Evolutionary conservation across 2,329 filamentous ascomycete species (phyloP).

Genomic region (Colletotrichum lupini): DNA sequence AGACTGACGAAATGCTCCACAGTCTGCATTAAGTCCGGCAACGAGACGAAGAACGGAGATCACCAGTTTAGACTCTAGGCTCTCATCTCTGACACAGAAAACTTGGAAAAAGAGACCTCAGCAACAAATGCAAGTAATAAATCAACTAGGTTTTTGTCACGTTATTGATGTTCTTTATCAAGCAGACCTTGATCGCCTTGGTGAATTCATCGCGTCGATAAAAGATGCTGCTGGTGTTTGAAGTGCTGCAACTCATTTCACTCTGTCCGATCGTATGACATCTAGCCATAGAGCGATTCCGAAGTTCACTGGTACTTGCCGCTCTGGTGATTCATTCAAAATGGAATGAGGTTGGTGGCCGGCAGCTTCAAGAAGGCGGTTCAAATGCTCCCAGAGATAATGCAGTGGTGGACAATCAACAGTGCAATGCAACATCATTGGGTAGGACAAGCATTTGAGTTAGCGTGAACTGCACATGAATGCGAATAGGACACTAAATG

Average conservation of each 20-base stretch:
- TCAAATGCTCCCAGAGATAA: not conserved
- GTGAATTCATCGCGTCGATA: conserved; percentile 61
- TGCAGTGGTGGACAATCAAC: not conserved
- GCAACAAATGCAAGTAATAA: conserved; percentile 21
- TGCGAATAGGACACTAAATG: conserved; percentile 49
- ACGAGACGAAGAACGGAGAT: conserved; percentile 44
- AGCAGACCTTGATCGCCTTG: conserved; percentile 57
- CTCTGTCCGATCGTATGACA: too few relatives aligned
- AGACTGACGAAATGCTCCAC: conserved; percentile 67
- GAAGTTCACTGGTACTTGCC: too few relatives aligned
- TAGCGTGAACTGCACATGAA: conserved; percentile 33
- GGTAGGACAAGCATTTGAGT: not conserved
- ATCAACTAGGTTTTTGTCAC: conserved; percentile 50
- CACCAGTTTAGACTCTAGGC: conserved; percentile 41
- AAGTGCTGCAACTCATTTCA: conserved; percentile 55
- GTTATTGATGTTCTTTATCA: conserved; percentile 56
- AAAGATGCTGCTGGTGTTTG: conserved; percentile 56
- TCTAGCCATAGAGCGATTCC: too few relatives aligned
- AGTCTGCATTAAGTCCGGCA: conserved; percentile 51
- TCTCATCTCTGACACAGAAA: conserved; percentile 45
- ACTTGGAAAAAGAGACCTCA: conserved; percentile 43
- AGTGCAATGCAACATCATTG: too few relatives aligned
- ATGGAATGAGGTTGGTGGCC: too few relatives aligned
- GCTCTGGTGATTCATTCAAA: too few relatives aligned
- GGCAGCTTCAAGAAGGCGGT: too few relatives aligned